phyloP scores from a whole-genome alignment of 345 rosid species.

The Aquilaria malaccensis region DNA sequence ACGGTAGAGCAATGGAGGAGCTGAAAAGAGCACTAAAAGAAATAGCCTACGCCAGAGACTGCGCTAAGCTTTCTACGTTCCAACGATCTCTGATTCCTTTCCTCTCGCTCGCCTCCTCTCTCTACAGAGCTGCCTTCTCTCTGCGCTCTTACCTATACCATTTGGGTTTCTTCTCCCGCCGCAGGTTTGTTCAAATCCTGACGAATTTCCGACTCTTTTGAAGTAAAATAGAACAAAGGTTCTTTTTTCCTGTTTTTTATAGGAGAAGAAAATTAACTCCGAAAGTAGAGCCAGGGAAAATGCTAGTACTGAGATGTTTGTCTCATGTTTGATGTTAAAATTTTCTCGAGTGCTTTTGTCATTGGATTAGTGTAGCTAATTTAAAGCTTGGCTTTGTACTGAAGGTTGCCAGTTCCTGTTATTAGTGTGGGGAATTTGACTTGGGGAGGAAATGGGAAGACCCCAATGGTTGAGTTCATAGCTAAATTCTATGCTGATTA shows the following conservation, averaged over 20 bases:
- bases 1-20: constrained; percentile 37
- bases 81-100: constrained; percentile 50
- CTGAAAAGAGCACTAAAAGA: constrained; percentile 42
- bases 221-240: background rate
- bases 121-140: constrained; percentile 42
- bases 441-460: constrained; percentile 96
- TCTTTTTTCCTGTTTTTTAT: background rate
- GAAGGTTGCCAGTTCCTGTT: constrained; percentile 76
- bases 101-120: constrained; percentile 47
- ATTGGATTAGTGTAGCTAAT: background rate
- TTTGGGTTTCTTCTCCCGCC: constrained; percentile 35
- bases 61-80: constrained; percentile 26
- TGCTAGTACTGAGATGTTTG: too few relatives aligned
- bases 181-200: constrained; percentile 25
- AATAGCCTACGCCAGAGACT: constrained; percentile 54
- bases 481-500: constrained; percentile 38
- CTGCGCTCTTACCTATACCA: constrained; percentile 51
- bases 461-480: constrained; percentile 85
- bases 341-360: background rate
- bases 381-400: constrained; percentile 6
- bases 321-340: background rate
- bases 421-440: constrained; percentile 87
- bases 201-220: background rate
- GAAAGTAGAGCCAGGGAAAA: too few relatives aligned
- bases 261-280: too few relatives aligned